These are phyloP conservation scores for Suhomyces coccinellae DNA, from an alignment of 1,139 yeast genomes.

Conservation along the genomic window DNA sequence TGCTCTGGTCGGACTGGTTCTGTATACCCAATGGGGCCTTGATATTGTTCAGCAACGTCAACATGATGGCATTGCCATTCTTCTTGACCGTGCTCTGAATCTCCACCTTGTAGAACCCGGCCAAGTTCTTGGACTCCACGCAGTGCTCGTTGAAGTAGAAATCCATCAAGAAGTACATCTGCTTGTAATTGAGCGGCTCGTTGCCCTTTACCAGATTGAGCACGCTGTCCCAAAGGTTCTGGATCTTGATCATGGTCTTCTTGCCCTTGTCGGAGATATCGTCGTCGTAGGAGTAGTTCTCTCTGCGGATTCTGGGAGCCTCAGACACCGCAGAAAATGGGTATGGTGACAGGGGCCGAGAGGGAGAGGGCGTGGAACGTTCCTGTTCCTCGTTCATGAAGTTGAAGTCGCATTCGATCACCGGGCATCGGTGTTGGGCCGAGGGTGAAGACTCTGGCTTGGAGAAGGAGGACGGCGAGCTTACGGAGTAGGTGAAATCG, in stretches of 20 bases:
- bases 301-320: neutral
- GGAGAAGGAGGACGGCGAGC: constrained; percentile 6
- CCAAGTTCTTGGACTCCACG: constrained; percentile 26
- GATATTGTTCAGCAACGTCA: constrained; percentile 12
- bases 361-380: constrained; percentile 5
- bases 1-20: constrained; percentile 17
- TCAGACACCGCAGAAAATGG: constrained; percentile 2
- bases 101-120: constrained; percentile 30
- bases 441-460: constrained; percentile 2
- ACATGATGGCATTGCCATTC: constrained; percentile 18
- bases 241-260: constrained; percentile 18
- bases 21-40: constrained; percentile 2
- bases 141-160: constrained; percentile 28
- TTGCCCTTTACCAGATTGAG: constrained; percentile 24
- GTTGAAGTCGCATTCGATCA: constrained; percentile 43
- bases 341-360: constrained; percentile 8
- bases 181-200: constrained; percentile 27
- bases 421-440: constrained; percentile 35
- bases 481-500: constrained; percentile 29
- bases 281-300: constrained; percentile 5
- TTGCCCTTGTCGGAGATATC: constrained; percentile 10
- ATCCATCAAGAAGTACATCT: constrained; percentile 35
- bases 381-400: constrained; percentile 32
- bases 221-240: constrained; percentile 31
- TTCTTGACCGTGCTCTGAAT: constrained; percentile 23